Base-by-base conservation (phyloP, 2,329 filamentous ascomycete genomes). In the Zarea fungicola region DNA sequence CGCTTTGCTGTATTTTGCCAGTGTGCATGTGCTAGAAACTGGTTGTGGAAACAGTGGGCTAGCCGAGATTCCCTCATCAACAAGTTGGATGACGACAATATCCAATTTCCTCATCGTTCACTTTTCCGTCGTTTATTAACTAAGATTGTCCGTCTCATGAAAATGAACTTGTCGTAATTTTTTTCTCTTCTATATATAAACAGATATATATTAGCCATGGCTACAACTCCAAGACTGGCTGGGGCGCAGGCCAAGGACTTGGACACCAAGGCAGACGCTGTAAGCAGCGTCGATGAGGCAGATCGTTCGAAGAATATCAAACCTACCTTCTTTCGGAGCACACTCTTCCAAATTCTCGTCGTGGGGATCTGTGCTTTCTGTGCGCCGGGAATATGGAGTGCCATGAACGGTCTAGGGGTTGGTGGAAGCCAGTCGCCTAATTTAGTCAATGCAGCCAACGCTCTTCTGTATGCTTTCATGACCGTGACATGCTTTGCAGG, bases 381-480 rank as follows among this genome's bases (percentile, higher is more conserved):
- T 8, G 68, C 66, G 2, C 67, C 66, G 3, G 68, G 67, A 5
- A 67, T 70, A 53, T 73, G 70, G 70, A 64, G 60, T 51, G 70
- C 70, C 14, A 66, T 73, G 55, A 70, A 70, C 37, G 39, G 39
- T 4, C 16, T 42, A 18, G 70, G 70, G 2, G 70, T 66, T 3
- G 70, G 69, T 19, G 70, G 70, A 16, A 65, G 68, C 4, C 65
- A 67, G 14, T 61, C 62, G 29, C 71, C 70, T 1, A 58, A 71
- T 36, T 60, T 70, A 5, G 67, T 73, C 10, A 73, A 71, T 26
- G 65, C 69, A 1, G 71, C 71, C 16, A 75, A 75, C 48, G 71
- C 72, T 0, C 55, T 74, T 1, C 62, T 74, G 2, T 75, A 72
- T 50, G 70, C 64, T 1, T 65, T 73, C 35, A 70, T 74, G 62